Evolutionary conservation across 805 yeast species (phyloP).

Genomic region (Candida endomychidarum): DNA sequence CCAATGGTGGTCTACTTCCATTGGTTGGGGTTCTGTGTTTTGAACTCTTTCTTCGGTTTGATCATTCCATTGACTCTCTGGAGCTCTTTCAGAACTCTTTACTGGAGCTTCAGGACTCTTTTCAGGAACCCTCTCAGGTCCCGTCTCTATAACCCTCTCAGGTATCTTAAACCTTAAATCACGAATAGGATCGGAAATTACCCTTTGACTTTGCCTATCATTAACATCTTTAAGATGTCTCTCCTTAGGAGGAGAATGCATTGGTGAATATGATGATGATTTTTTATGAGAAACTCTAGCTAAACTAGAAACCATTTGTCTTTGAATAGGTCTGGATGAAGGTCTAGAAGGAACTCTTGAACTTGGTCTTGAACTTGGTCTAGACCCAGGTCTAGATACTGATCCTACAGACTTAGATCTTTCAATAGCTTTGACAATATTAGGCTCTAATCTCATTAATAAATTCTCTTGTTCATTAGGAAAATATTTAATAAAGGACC

Average conservation of each 20-base stretch:
- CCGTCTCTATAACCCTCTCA: no score
- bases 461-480: slow-evolving; percentile 50
- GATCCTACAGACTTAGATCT: slow-evolving; percentile 35
- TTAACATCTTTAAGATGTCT: slow-evolving; percentile 32
- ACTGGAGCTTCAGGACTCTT: no score
- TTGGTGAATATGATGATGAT: slow-evolving; percentile 6
- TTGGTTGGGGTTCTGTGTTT: no score
- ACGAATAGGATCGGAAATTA: slow-evolving; percentile 2
- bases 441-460: slow-evolving; percentile 40
- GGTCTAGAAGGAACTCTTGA: slow-evolving; percentile 6
- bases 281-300: slow-evolving; percentile 6
- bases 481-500: slow-evolving; percentile 61
- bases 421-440: slow-evolving; percentile 59
- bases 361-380: slow-evolving; percentile 2
- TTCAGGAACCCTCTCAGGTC: no score
- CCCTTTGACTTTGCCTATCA: slow-evolving; percentile 20
- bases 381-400: background rate
- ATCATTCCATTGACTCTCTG: no score
- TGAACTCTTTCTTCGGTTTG: no score
- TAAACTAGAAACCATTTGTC: slow-evolving; percentile 2
- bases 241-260: slow-evolving; percentile 1
- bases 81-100: no score
- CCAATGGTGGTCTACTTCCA: background rate
- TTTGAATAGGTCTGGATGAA: slow-evolving; percentile 17
- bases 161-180: no score